Base-by-base conservation (phyloP, 2,329 filamentous ascomycete genomes). In the Microcyclospora pomicola region DNA sequence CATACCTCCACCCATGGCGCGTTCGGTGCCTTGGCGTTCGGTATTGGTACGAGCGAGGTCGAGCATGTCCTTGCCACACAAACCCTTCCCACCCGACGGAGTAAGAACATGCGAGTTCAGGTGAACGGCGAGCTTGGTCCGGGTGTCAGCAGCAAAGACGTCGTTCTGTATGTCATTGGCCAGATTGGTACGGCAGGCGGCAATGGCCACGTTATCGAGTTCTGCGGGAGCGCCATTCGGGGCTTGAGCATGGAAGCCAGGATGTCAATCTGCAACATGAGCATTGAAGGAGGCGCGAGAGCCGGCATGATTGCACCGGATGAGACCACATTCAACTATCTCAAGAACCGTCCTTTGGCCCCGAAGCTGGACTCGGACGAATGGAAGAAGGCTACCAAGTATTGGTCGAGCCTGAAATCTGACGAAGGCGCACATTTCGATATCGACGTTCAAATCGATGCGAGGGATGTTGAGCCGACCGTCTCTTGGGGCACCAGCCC, bases 181-280 rank as follows among this genome's bases (percentile, higher is more conserved):
- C 66, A 80, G 53, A 94, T 96, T 50, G 91, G 91, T 53, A 96
- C 91, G 15, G 91, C 91, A 44, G 91, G 88, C 60, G 91, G 91
- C 51, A 96, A 81, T 40, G 87, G 88, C 44, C 80, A 82, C 37
- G 91, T 96, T 48, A 95, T 98, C 53, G 91, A 98, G 67, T 98
- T 88, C 68, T 94, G 86, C 58, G 91, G 91, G 42, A 94, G 87
- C 36, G 84, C 91, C 44, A 95, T 98, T 58, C 78, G 85, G 50
- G 67, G 65, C 44, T 70, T 96, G 52, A 93, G 84, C 63, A 94
- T 98, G 75, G 91, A 96, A 64, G 91, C 88, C 32, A 78, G 91
- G 50, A 96, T 98, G 91, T 95, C 87, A 46, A 93, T 98, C 60
- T 96, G 91, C 70, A 98, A 98, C 69, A 96, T 96, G 91, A 86